A percentile compares a stretch with the other conserved stretches of the same genome.
Evolutionary conservation across 2,329 filamentous ascomycete genomes (phyloP).

Genomic region (Trichophyton equinum): DNA sequence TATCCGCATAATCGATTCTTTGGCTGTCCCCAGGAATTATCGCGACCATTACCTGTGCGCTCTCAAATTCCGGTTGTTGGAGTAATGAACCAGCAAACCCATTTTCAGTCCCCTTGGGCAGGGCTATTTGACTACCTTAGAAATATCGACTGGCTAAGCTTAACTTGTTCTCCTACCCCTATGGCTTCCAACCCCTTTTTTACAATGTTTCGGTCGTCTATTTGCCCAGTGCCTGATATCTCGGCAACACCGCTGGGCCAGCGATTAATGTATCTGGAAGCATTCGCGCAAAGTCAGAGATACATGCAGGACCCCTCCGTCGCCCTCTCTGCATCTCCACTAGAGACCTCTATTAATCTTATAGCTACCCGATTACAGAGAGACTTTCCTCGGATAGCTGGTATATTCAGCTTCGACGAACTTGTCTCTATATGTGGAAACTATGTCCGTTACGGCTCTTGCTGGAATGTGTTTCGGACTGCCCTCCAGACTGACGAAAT

Average conservation of each 20-base stretch:
- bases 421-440: constrained; percentile 11
- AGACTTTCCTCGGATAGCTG: constrained; percentile 10
- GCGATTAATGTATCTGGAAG: constrained; percentile 15
- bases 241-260: constrained; percentile 12
- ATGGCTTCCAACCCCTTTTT: constrained; percentile 12
- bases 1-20: constrained; percentile 8
- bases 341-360: constrained; percentile 10
- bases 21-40: constrained; percentile 7
- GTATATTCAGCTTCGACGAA: constrained; percentile 13
- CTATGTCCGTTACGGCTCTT: constrained; percentile 14
- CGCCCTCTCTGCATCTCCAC: constrained; percentile 1
- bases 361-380: constrained; percentile 13
- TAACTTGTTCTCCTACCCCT: constrained; percentile 9
- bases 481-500: constrained; percentile 13
- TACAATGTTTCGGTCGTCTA: constrained; percentile 13
- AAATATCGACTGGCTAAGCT: constrained; percentile 13
- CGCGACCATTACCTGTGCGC: constrained; percentile 9
- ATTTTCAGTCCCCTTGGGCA: constrained; percentile 12
- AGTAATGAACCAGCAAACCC: constrained; percentile 3
- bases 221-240: constrained; percentile 13
- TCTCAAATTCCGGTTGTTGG: background rate
- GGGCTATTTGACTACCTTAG: constrained; percentile 14
- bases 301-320: constrained; percentile 10
- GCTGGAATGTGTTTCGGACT: constrained; percentile 12
- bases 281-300: constrained; percentile 12